Conservation (phyloP, 345 rosid genomes). For the thale cress (Arabidopsis thaliana) region DNA sequence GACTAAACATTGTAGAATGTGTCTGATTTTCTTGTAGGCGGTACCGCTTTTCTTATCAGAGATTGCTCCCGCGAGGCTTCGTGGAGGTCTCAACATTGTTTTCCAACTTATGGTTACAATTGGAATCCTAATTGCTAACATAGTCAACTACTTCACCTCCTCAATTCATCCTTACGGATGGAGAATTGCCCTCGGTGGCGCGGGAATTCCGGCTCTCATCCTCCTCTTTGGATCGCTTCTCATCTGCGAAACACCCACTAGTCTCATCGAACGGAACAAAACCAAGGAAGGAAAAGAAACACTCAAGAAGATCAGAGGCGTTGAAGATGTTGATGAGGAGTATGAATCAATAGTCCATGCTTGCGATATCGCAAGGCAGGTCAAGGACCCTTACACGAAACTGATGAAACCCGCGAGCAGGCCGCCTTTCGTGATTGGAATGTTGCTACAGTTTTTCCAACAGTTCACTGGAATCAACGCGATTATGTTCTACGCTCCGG, state of each 20-base stretch:
- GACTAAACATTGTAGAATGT: not conserved
- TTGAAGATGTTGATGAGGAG: slow-evolving; percentile 54
- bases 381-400: slow-evolving; percentile 57
- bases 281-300: slow-evolving; percentile 49
- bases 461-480: slow-evolving; percentile 75
- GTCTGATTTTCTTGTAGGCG: slow-evolving; percentile 44
- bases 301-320: slow-evolving; percentile 60
- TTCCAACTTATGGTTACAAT: slow-evolving; percentile 70
- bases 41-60: slow-evolving; percentile 74
- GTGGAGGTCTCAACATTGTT: slow-evolving; percentile 68
- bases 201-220: slow-evolving; percentile 53
- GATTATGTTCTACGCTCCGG: slow-evolving; percentile 59
- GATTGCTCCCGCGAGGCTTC: slow-evolving; percentile 56
- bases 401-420: slow-evolving; percentile 52
- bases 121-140: slow-evolving; percentile 59
- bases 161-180: slow-evolving; percentile 58
- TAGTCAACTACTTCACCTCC: slow-evolving; percentile 55
- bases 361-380: slow-evolving; percentile 47
- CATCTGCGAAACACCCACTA: slow-evolving; percentile 67
- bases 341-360: slow-evolving; percentile 51
- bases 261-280: slow-evolving; percentile 58
- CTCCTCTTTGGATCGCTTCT: slow-evolving; percentile 56
- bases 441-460: slow-evolving; percentile 63
- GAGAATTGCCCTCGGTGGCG: slow-evolving; percentile 57
- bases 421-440: slow-evolving; percentile 59